Evolutionary conservation across 2,329 filamentous ascomycete species (phyloP), one percentile per base, ranked within the genome.

Genomic region (Neopestalotiopsis rosae): DNA sequence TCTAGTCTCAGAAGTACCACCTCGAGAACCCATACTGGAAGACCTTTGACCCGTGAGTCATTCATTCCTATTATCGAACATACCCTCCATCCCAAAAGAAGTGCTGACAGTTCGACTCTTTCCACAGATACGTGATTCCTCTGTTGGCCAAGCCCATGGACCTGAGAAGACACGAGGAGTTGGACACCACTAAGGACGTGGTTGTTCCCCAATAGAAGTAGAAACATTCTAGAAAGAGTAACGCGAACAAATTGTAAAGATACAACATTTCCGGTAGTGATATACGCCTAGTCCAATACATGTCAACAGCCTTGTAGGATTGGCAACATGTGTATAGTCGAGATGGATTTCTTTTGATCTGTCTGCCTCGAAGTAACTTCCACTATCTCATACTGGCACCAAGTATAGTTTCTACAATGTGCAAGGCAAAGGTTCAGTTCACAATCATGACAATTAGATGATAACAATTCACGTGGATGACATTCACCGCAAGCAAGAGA

Each of bases 21-120:
- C 83, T 90, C 20, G 86, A 87, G 75, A 92, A 92, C 79, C 90
- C 90, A 0, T 92, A 92, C 84, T 92, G 90, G 90, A 87, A 92
- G 83, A 92, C 91, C 0, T 93, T 94, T 74, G 91, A 93, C 77
- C 90, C 90, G 4, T 71, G 40, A 67, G 68, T 67, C 13, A 3
- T 20, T 5, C 34, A 3, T 20, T 3, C 34, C 59, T 17, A 14
- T 52, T 32, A 28, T 56, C 38, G 5, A 24, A 28, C 17, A 12
- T 20, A 20, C 30, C 17, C 30, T 32, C 13, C 38, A 24, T 45
- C 12, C 49, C 17, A 52, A 9, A 65, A n/a, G 20, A 40, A 32
- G 45, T 66, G 40, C 61, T 38, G 45, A 14, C 24, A n/a, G 49
- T 20, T 14, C 30, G 13, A 5, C 14, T 9, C n/a, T 32, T 40